Percentiles rank a stretch among this genome's conserved stretches.
Conservation (phyloP, 2,329 filamentous ascomycete genomes). For the Colletotrichum sp. region DNA sequence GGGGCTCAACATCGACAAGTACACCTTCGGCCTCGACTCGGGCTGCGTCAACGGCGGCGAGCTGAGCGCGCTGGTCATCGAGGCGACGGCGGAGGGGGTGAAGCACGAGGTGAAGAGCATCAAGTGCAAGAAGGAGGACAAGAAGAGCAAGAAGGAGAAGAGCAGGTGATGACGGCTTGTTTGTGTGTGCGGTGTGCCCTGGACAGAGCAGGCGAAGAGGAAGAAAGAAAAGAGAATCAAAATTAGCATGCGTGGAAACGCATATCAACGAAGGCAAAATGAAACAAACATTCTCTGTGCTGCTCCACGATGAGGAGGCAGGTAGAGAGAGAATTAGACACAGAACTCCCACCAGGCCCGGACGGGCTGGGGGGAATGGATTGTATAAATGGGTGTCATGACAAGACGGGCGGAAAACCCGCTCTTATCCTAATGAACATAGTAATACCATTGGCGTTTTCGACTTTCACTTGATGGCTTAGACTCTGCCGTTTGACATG, state of each 20-base stretch:
- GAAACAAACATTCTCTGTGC: background rate
- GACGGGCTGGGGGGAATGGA: background rate
- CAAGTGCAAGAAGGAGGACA: slow-evolving; percentile 33
- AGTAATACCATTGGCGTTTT: background rate
- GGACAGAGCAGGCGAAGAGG: background rate
- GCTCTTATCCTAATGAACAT: slow-evolving; percentile 2
- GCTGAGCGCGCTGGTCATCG: slow-evolving; percentile 79
- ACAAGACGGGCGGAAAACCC: background rate
- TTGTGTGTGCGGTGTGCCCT: background rate
- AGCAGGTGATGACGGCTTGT: background rate
- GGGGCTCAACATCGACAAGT: slow-evolving; percentile 66
- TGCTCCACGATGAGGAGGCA: too few species aligned
- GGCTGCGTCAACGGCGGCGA: slow-evolving; percentile 78
- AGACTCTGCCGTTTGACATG: too few species aligned
- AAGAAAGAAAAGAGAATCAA: background rate
- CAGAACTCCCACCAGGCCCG: background rate
- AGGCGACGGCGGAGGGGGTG: slow-evolving; percentile 45
- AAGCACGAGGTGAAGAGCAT: slow-evolving; percentile 46
- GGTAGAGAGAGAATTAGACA: background rate
- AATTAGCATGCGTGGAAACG: background rate
- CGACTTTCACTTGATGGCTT: background rate
- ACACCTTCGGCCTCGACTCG: slow-evolving; percentile 85
- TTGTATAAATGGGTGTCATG: background rate
- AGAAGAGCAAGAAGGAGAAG: slow-evolving; percentile 20
- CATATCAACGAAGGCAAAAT: background rate